A percentile compares a stretch with the other conserved stretches of the same genome.
phyloP scores from a whole-genome alignment of 495 filamentous ascomycete genomes.

The Penicillium longicatenatum region DNA sequence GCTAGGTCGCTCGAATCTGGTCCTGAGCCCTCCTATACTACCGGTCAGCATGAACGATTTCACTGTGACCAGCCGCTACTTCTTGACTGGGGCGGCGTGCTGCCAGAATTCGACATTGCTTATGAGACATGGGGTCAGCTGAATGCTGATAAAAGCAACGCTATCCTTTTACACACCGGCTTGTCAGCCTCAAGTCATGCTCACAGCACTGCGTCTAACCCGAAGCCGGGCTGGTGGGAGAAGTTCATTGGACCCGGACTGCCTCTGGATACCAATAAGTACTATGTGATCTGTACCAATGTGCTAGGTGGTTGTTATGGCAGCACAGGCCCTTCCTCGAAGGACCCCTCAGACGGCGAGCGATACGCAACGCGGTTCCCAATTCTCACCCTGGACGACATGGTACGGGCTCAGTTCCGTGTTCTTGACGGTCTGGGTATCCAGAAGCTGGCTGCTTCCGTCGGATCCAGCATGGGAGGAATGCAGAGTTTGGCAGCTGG shows the following conservation, averaged over 20 bases:
- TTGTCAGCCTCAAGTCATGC: conserved; percentile 96
- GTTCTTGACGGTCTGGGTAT: conserved; percentile 82
- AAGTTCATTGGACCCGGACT: conserved; percentile 93
- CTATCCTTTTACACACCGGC: conserved; percentile 89
- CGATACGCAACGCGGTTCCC: conserved; percentile 94
- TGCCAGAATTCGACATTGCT: conserved; percentile 84
- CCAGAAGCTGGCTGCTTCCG: conserved; percentile 82
- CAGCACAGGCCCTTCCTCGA: conserved; percentile 84
- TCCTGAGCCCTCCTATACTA: conserved; percentile 92
- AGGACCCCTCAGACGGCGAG: conserved; percentile 87
- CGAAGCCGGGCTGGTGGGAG: conserved; percentile 97
- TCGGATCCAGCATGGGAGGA: conserved; percentile 96
- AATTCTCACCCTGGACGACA: conserved; percentile 94
- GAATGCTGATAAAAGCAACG: conserved; percentile 83
- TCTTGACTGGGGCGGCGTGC: conserved; percentile 89
- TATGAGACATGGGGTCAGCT: conserved; percentile 92
- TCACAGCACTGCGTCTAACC: conserved; percentile 81
- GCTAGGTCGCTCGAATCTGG: conserved; percentile 71
- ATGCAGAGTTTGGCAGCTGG: conserved; percentile 96
- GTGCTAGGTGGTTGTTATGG: conserved; percentile 96
- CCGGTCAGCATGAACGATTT: conserved; percentile 75
- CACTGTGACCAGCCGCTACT: conserved; percentile 73
- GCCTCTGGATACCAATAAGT: conserved; percentile 87
- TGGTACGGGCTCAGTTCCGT: conserved; percentile 94
- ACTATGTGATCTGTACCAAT: conserved; percentile 95